Percentiles rank a stretch among this genome's conserved stretches.
Conservation (phyloP, 1,139 yeast species). For the Yamadazyma mexicana region DNA sequence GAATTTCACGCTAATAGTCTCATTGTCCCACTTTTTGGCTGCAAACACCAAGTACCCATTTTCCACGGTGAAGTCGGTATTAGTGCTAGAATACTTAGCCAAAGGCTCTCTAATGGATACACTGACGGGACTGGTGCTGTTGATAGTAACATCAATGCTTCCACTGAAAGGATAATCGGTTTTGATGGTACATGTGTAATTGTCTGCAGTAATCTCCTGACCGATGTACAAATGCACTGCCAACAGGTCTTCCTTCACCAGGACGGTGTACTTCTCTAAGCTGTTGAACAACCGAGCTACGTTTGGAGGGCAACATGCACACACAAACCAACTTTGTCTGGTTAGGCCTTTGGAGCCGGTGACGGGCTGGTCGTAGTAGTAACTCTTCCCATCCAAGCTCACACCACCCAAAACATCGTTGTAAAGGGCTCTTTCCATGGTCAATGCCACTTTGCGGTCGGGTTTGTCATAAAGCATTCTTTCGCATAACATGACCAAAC, state of each 20-base stretch:
- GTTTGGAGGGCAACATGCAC: constrained; percentile 26
- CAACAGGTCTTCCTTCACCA: constrained; percentile 6
- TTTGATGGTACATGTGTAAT: constrained; percentile 7
- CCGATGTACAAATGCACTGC: constrained; percentile 18
- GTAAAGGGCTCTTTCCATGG: constrained; percentile 19
- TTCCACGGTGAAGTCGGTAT: constrained; percentile 1
- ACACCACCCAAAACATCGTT: constrained; percentile 20
- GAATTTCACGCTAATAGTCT: constrained; percentile 11
- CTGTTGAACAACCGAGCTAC: constrained; percentile 18
- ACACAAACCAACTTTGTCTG: constrained; percentile 20
- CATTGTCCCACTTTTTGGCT: constrained; percentile 12
- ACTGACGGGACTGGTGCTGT: constrained; percentile 9
- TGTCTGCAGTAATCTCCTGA: constrained; percentile 5
- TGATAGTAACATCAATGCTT: constrained; percentile 5
- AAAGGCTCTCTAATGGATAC: constrained; percentile 15
- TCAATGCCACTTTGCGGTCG: constrained; percentile 14
- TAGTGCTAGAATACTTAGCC: constrained; percentile 5
- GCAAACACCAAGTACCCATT: constrained; percentile 12
- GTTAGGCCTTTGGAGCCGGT: constrained; percentile 13
- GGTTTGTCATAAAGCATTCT: constrained; percentile 14
- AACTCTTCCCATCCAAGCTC: constrained; percentile 17
- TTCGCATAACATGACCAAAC: constrained; percentile 16
- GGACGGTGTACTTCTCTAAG: constrained; percentile 16
- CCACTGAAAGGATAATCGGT: constrained; percentile 17
- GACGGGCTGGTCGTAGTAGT: constrained; percentile 19